Base-by-base conservation (phyloP, 2,329 filamentous ascomycete species). In the Verticillium dahliae region DNA sequence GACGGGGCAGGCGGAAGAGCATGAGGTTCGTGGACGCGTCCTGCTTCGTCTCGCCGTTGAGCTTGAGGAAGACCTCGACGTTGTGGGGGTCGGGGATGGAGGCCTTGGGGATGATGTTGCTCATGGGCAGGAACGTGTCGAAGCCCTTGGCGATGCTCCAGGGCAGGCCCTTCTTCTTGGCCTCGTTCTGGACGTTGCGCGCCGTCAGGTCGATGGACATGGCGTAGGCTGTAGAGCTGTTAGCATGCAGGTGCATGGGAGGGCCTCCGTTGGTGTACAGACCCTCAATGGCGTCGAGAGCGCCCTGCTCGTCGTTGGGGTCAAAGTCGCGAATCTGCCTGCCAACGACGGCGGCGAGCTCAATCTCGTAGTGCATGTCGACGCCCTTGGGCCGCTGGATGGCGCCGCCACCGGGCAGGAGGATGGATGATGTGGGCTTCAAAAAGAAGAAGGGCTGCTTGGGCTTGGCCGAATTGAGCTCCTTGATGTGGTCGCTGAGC, bases 371-470 rank as follows among this genome's bases (percentile, higher is more conserved):
- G 79, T 97, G 94, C 71, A 97, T 81, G 69, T 88, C 89, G 50
- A 96, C 89, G 65, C 94, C 94, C 69, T 82, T 85, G 54, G 95
- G 95, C 55, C 90, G 86, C 68, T 97, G 83, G 57, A 97, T 87
- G 3, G 93, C 89, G 1, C 93, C 93, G 61, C 87, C 84, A 34
- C 86, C 85, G 0, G 92, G 92, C 27, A 90, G 82, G 4, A 98
- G 84, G 68, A 99, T 91, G 3, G 92, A 91, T 50, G 90, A 91
- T 0, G 93, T 80, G 1, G 95, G 95, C 83, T 99, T 99, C 69
- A 98, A 85, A 84, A 99, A 99, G 87, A 97, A 99, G 80, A 99
- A 98, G 33, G 95, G 95, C 77, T 97, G 92, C 75, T 95, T 96
- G 58, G 95, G 95, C 67, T 87, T 87, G 63, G 84, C 82, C 76